Base-by-base conservation (phyloP, 2,329 filamentous ascomycete genomes). In the Ophiostoma montium region DNA sequence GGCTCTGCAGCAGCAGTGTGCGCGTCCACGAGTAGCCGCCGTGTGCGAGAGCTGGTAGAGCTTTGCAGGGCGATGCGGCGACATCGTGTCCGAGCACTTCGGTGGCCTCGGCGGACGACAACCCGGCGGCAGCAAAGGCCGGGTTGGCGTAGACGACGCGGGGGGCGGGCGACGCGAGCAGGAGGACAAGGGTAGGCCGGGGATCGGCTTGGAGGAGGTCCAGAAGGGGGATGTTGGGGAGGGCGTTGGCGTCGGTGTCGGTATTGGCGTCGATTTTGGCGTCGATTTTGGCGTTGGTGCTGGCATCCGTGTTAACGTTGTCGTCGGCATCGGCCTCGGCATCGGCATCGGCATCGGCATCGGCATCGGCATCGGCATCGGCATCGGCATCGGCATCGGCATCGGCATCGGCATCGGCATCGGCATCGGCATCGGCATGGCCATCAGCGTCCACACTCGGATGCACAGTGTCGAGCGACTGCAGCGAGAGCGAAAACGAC, bases 181-280 rank as follows among this genome's bases (percentile, higher is more conserved):
- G 53, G 21, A 63, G 54, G 44, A 64, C 58, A 35, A 65, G 62
- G 12, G 65, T 59, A 8, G 66, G 65, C 21, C 66, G 60, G 23
- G 62, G 61, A 51, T 69, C 66, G 49, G 57, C 59, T 48, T 66
- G 60, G 52, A 69, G 61, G 35, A 69, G 56, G 50, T 67, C 64
- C 57, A 65, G 54, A 51, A 67, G 57, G 57, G 60, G 59, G 52
- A 61, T 50, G 46, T 13, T 13, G 30, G 42, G 35, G 9, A 55
- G 45, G 4, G 54, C 41, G 13, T 27, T 23, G 30, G n/a, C n/a
- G n/a, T n/a, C n/a, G n/a, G n/a, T n/a, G n/a, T n/a, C n/a, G n/a
- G n/a, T n/a, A n/a, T n/a, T n/a, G n/a, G n/a, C n/a, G n/a, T n/a
- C n/a, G n/a, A n/a, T n/a, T n/a, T n/a, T n/a, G n/a, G n/a, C n/a